phyloP scores from a whole-genome alignment of 1,139 yeast genomes.

The Pichia sp. region DNA sequence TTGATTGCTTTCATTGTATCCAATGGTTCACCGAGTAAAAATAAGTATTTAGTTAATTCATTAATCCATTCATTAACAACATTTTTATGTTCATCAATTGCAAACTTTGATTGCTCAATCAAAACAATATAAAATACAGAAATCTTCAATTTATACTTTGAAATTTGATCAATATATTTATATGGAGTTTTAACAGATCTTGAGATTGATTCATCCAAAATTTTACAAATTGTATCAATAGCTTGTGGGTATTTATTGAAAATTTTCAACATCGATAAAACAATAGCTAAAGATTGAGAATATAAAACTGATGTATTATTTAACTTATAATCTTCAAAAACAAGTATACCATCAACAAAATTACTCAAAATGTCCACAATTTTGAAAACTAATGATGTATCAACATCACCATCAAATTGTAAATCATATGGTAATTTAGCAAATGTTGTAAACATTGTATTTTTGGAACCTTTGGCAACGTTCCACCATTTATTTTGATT shows the following conservation, averaged over 20 bases:
- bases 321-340: constrained; percentile 19
- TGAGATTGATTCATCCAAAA: constrained; percentile 68
- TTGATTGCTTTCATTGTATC: constrained; percentile 28
- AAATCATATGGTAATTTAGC: constrained; percentile 24
- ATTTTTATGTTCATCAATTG: constrained; percentile 30
- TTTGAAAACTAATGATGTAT: constrained; percentile 13
- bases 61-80: constrained; percentile 44
- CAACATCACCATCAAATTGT: constrained; percentile 14
- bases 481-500: constrained; percentile 28
- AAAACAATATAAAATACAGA: constrained; percentile 66
- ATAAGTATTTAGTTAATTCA: constrained; percentile 38
- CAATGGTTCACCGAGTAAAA: constrained; percentile 49
- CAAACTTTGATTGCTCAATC: constrained; percentile 66
- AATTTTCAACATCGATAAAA: constrained; percentile 18
- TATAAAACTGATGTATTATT: constrained; percentile 11
- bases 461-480: constrained; percentile 17
- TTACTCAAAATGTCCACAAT: constrained; percentile 24
- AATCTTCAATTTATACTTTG: background rate
- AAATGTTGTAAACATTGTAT: constrained; percentile 26
- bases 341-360: constrained; percentile 19
- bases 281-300: constrained; percentile 25
- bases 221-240: constrained; percentile 41
- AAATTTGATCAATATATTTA: constrained; percentile 63
- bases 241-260: constrained; percentile 12
- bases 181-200: constrained; percentile 71